Evolutionary conservation across 345 rosid genomes (phyloP), one percentile per base, ranked within the genome.

Genomic region (Trapa incisa): DNA sequence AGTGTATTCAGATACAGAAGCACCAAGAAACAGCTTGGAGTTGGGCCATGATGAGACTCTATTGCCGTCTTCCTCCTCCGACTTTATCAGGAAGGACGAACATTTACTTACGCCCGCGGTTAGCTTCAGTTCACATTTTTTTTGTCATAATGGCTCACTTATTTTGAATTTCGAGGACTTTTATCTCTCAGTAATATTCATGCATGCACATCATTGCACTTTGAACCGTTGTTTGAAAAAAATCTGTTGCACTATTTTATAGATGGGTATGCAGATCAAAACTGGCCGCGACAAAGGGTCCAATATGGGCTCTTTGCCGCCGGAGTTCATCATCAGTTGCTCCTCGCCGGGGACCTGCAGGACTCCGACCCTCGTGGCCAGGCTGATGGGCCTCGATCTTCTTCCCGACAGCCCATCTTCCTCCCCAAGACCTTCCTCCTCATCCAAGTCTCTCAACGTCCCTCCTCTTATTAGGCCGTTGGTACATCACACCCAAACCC

Each of bases 331-430:
- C 29, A 22, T 22, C 29, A 22, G 29, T 22, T 22, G 79, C 82
- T 70, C 80, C 69, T 88, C 98, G 33, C 94, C 97, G 7, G 82
- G 84, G 14, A 76, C 86, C 73, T 22, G 29, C 29, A 88, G 83
- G 79, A 86, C 96, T 29, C 98, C 98, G 38, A 89, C 78, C 62
- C 76, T 93, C 56, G 94, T 93, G 0, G 98, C 97, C 17, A 80
- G 97, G 65, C 87, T 93, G 37, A 93, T 93, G 98, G 98, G 98
- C 58, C 96, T 93, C 22, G 98, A 93, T 63, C 82, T 87, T 74
- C 89, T 87, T 61, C 96, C 98, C 1, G 94, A 84, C 37, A 52
- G 70, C 32, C 72, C 72, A 22, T 70, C 45, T 63, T 72, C 60
- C 73, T 85, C 90, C 33, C 81, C 93, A 14, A 79, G 85, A 57